Evolutionary conservation across 2,329 filamentous ascomycete species (phyloP).

Genomic region (Nothopassalora personata): DNA sequence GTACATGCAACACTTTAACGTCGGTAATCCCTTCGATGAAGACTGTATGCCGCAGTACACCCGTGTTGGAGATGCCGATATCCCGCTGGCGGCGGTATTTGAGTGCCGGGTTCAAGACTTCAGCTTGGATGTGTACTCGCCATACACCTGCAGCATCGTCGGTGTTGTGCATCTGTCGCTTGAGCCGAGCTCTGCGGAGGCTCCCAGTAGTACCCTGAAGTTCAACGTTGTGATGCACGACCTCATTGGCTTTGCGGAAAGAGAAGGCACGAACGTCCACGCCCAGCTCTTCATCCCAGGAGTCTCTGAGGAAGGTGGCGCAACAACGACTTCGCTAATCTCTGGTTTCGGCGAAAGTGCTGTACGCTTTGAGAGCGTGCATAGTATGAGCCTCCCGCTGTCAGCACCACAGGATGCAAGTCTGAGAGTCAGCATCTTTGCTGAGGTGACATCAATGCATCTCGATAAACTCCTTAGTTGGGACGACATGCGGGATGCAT

Average conservation of each 20-base stretch:
- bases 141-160: slow-evolving; percentile 84
- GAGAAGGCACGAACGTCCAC: slow-evolving; percentile 92
- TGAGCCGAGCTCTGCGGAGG: slow-evolving; percentile 88
- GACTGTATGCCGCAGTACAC: slow-evolving; percentile 88
- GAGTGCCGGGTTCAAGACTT: slow-evolving; percentile 94
- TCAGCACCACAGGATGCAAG: slow-evolving; percentile 68
- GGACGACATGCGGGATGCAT: slow-evolving; percentile 91
- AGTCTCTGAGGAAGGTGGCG: slow-evolving; percentile 78
- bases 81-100: slow-evolving; percentile 88
- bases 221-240: slow-evolving; percentile 99
- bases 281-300: slow-evolving; percentile 95
- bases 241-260: slow-evolving; percentile 86
- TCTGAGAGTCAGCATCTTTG: slow-evolving; percentile 84
- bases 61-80: slow-evolving; percentile 84
- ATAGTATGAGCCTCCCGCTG: slow-evolving; percentile 91
- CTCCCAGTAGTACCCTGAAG: slow-evolving; percentile 85
- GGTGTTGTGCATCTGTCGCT: slow-evolving; percentile 86
- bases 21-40: slow-evolving; percentile 91
- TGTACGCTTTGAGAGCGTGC: slow-evolving; percentile 92
- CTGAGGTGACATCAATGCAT: slow-evolving; percentile 86
- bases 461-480: slow-evolving; percentile 95
- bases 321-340: slow-evolving; percentile 93
- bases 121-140: slow-evolving; percentile 80
- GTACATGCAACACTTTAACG: slow-evolving; percentile 84
- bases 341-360: slow-evolving; percentile 88